A percentile compares a stretch with the other conserved stretches of the same genome.
These are phyloP conservation scores for Camellia granthamiana DNA, from an alignment of 148 eudicot genomes.

Conservation along the genomic window DNA sequence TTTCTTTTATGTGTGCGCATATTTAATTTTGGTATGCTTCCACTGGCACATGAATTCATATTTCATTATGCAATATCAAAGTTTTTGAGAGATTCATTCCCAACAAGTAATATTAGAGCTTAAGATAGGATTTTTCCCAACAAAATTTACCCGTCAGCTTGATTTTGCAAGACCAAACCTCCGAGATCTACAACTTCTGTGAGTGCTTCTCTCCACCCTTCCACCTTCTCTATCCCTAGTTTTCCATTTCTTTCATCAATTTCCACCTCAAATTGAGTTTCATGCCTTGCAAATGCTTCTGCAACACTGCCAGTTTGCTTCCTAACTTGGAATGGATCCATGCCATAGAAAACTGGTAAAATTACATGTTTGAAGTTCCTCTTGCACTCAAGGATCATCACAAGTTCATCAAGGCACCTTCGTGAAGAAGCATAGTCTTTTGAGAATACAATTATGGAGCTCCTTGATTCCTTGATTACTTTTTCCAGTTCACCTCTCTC, in stretches of 20 bases:
- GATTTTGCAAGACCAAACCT: background rate
- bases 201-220: background rate
- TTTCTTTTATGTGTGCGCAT: too few relatives aligned
- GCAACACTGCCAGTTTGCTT: background rate
- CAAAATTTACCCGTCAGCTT: background rate
- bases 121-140: too few relatives aligned
- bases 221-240: background rate
- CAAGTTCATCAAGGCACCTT: slow-evolving; percentile 8
- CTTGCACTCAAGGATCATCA: background rate
- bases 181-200: background rate
- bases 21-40: too few relatives aligned
- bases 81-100: too few relatives aligned
- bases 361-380: background rate
- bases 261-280: background rate
- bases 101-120: too few relatives aligned
- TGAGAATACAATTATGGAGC: background rate
- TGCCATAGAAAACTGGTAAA: background rate
- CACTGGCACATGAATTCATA: too few relatives aligned
- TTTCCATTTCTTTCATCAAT: background rate
- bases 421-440: background rate
- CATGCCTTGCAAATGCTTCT: background rate
- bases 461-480: background rate
- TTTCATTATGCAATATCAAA: too few relatives aligned
- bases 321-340: background rate
- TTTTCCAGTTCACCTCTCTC: background rate